Conservation (phyloP, 495 filamentous ascomycete genomes). For the Aspergillus bridgeri region DNA sequence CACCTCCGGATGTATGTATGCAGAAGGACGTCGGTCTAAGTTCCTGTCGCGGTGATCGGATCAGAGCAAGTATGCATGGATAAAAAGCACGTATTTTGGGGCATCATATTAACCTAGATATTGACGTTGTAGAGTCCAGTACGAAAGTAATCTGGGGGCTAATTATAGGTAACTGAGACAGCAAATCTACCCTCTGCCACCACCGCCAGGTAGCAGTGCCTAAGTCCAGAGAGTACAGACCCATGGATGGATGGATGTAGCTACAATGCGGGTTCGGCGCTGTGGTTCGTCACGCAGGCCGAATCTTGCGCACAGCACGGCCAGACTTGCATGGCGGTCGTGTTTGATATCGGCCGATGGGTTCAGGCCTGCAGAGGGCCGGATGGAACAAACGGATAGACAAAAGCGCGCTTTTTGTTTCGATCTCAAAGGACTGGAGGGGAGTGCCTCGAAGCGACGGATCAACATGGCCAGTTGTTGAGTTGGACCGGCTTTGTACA, state of each 20-base stretch:
- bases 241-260: neutral
- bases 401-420: neutral
- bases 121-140: neutral
- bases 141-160: neutral
- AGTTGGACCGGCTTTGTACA: constrained; percentile 6
- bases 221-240: neutral
- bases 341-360: neutral
- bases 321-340: neutral
- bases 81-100: neutral
- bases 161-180: no score
- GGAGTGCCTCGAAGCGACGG: constrained; percentile 1
- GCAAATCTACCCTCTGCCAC: neutral
- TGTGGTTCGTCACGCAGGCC: neutral
- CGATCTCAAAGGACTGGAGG: constrained; percentile 1
- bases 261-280: neutral
- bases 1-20: no score
- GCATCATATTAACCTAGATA: neutral
- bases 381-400: neutral
- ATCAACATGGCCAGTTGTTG: constrained; percentile 1
- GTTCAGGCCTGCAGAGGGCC: neutral
- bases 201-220: neutral
- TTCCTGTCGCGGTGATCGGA: neutral
- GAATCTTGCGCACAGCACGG: neutral
- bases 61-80: neutral
- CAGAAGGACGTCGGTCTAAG: neutral